Conservation (phyloP, 164 flowering plant genomes). For the Magnolia kwangsiensis region DNA sequence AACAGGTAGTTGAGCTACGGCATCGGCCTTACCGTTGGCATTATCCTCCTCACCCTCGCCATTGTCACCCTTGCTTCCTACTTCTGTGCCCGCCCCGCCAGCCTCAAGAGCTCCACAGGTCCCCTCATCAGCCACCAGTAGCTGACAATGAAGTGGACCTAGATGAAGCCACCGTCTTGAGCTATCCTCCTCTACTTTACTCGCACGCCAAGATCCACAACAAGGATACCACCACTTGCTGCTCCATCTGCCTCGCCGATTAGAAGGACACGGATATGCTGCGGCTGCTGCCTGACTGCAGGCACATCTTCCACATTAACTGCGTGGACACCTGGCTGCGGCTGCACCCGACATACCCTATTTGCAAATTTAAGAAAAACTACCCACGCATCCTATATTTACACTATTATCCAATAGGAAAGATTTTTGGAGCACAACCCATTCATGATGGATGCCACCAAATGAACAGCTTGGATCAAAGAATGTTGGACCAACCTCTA, state of each 20-base stretch:
- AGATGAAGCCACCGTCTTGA: constrained; percentile 57
- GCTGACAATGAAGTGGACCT: constrained; percentile 40
- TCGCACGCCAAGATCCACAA: constrained; percentile 33
- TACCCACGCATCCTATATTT: no score
- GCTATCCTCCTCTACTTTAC: constrained; percentile 65
- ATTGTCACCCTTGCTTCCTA: constrained; percentile 43
- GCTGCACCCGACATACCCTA: constrained; percentile 73
- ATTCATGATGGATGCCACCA: no score
- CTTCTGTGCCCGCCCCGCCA: constrained; percentile 29
- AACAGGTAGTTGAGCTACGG: constrained; percentile 44
- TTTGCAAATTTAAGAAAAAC: constrained; percentile 28
- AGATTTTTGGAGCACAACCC: no score
- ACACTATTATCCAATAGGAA: no score
- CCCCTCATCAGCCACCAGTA: constrained; percentile 1
- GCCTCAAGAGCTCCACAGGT: neutral
- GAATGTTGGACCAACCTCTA: no score
- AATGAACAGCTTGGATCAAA: no score
- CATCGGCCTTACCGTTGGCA: constrained; percentile 43
- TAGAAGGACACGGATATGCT: constrained; percentile 56
- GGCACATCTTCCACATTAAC: constrained; percentile 62
- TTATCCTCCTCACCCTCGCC: constrained; percentile 47
- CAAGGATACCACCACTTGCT: constrained; percentile 39
- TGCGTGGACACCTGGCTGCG: constrained; percentile 81
- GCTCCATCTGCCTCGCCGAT: constrained; percentile 81
- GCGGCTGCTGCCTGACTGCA: constrained; percentile 72